Evolutionary conservation across 2,329 filamentous ascomycete species (phyloP).

Genomic region (Paradendryphiella salina): DNA sequence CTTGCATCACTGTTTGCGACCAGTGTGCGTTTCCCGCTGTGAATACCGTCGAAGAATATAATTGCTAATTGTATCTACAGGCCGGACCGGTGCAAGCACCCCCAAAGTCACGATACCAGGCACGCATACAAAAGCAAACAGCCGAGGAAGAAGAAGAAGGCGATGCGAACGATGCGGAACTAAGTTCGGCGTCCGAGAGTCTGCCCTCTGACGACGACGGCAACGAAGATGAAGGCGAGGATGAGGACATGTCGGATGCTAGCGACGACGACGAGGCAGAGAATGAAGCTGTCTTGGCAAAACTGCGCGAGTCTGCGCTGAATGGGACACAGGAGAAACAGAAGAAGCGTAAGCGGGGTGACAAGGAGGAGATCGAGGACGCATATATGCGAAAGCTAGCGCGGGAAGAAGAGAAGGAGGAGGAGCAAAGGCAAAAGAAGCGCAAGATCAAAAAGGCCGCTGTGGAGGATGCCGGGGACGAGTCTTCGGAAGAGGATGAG

Average conservation of each 20-base stretch:
- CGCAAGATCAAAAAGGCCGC: slow-evolving; percentile 36
- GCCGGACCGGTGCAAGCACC: slow-evolving; percentile 45
- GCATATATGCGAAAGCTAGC: slow-evolving; percentile 69
- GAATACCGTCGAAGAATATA: not conserved
- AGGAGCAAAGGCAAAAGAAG: slow-evolving; percentile 46
- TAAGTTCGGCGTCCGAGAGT: slow-evolving; percentile 23
- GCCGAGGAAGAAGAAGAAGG: slow-evolving; percentile 56
- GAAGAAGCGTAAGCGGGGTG: slow-evolving; percentile 55
- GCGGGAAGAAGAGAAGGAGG: slow-evolving; percentile 50
- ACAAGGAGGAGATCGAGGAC: slow-evolving; percentile 69
- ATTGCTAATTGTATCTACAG: slow-evolving; percentile 30
- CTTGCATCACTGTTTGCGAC: slow-evolving; percentile 55
- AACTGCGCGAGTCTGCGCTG: slow-evolving; percentile 30
- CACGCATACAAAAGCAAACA: slow-evolving; percentile 24
- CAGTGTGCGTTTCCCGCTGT: slow-evolving; percentile 38
- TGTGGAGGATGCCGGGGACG: slow-evolving; percentile 19
- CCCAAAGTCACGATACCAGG: slow-evolving; percentile 48
- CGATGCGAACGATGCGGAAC: slow-evolving; percentile 36
- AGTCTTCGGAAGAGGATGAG: slow-evolving; percentile 13
- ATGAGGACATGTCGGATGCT: slow-evolving; percentile 36
- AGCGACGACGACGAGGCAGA: slow-evolving; percentile 28
- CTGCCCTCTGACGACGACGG: slow-evolving; percentile 20
- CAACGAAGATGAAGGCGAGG: slow-evolving; percentile 37
- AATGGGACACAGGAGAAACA: slow-evolving; percentile 37
- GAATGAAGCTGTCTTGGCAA: slow-evolving; percentile 31